These are phyloP conservation scores for Mytilinidion resinicola DNA, from an alignment of 495 filamentous ascomycete genomes.

Conservation along the genomic window DNA sequence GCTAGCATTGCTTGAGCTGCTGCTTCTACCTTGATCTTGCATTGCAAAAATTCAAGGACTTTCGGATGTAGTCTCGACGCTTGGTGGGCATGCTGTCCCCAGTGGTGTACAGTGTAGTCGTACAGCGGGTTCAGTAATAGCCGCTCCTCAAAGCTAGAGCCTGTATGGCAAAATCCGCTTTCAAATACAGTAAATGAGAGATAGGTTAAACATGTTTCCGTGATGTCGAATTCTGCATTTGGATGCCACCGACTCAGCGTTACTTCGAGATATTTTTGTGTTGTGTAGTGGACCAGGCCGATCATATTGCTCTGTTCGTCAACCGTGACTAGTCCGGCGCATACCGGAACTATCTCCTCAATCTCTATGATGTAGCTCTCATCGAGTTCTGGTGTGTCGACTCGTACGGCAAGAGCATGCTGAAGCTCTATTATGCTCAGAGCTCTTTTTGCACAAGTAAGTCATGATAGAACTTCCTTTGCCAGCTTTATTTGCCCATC, in stretches of 20 bases:
- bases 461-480: slow-evolving; percentile 40
- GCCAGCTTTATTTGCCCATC: slow-evolving; percentile 32
- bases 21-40: not conserved
- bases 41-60: slow-evolving; percentile 3
- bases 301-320: slow-evolving; percentile 44
- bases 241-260: slow-evolving; percentile 36
- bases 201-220: slow-evolving; percentile 41
- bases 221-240: slow-evolving; percentile 34
- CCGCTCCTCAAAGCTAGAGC: slow-evolving; percentile 27
- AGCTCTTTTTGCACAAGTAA: slow-evolving; percentile 37
- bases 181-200: slow-evolving; percentile 39
- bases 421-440: slow-evolving; percentile 43
- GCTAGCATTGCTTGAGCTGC: slow-evolving; percentile 10
- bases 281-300: slow-evolving; percentile 51
- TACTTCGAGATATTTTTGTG: slow-evolving; percentile 47
- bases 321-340: slow-evolving; percentile 48
- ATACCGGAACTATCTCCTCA: slow-evolving; percentile 42
- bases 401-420: slow-evolving; percentile 42
- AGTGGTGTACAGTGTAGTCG: slow-evolving; percentile 41
- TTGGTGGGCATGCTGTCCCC: slow-evolving; percentile 41
- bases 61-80: not conserved
- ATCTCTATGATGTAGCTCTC: slow-evolving; percentile 35
- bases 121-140: slow-evolving; percentile 34
- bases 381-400: slow-evolving; percentile 31
- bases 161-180: slow-evolving; percentile 26